These are phyloP conservation scores for Cercophora samala DNA, from an alignment of 495 filamentous ascomycete species.

Conservation along the genomic window DNA sequence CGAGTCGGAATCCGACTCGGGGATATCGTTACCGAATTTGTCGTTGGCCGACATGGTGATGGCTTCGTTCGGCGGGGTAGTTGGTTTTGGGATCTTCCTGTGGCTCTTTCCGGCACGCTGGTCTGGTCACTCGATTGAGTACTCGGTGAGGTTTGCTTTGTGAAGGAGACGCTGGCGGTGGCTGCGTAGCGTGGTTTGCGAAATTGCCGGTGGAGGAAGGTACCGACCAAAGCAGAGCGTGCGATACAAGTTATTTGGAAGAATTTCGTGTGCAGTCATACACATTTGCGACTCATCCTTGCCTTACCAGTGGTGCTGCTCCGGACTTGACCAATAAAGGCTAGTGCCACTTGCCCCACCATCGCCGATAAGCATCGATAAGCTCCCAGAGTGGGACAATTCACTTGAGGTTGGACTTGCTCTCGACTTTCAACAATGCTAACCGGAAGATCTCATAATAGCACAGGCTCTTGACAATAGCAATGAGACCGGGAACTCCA, in stretches of 20 bases:
- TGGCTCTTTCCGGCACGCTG: background rate
- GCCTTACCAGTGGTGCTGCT: conserved; percentile 14
- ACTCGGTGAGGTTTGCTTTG: background rate
- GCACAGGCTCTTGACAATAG: background rate
- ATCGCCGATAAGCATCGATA: conserved; percentile 26
- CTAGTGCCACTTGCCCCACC: conserved; percentile 27
- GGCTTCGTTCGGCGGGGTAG: conserved; percentile 28
- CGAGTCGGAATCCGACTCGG: conserved; percentile 46
- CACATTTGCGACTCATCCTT: conserved; percentile 24
- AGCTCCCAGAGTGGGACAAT: conserved; percentile 3
- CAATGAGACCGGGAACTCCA: background rate
- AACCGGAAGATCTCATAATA: background rate
- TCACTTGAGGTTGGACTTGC: too few species aligned
- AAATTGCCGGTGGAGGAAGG: conserved; percentile 12
- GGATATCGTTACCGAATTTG: conserved; percentile 47
- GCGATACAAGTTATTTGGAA: conserved; percentile 16
- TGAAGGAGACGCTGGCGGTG: background rate
- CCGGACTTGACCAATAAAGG: conserved; percentile 12
- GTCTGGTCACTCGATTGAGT: background rate
- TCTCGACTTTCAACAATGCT: background rate
- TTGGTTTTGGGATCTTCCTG: conserved; percentile 15
- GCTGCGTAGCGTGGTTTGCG: background rate
- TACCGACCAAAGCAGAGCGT: conserved; percentile 1
- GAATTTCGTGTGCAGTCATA: conserved; percentile 37
- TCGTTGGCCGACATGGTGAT: conserved; percentile 45